Conservation (phyloP, 163 green algal species). For the Chlamydomonas reinhardtii region DNA sequence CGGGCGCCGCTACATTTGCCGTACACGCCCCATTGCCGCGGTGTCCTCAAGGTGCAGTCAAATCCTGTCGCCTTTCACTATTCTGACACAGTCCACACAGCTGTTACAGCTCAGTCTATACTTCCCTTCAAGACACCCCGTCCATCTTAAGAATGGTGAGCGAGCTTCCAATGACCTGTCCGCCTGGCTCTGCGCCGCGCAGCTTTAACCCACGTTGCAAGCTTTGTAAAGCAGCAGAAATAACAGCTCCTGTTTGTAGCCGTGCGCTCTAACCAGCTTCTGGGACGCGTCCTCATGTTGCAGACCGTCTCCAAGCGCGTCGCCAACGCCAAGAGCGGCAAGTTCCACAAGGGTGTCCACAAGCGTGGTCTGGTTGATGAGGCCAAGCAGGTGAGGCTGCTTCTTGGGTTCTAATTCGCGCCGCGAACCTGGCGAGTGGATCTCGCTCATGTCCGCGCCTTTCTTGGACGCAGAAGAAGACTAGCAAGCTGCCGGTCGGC, state of each 20-base stretch:
- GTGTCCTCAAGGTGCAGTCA: too few relatives aligned
- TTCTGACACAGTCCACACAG: too few relatives aligned
- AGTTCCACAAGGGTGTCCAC: slow-evolving; percentile 79
- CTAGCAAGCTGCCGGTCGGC: slow-evolving; percentile 72
- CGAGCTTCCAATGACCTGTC: neutral
- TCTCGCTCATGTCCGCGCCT: slow-evolving; percentile 4
- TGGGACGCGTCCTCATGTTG: neutral
- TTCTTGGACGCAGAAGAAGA: slow-evolving; percentile 59
- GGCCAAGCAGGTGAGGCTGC: slow-evolving; percentile 51
- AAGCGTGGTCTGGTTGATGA: slow-evolving; percentile 74
- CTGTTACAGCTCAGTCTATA: too few relatives aligned
- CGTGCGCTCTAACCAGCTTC: neutral
- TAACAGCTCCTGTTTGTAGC: too few relatives aligned
- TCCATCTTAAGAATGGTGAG: neutral
- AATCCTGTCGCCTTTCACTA: too few relatives aligned
- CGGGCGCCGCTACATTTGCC: too few relatives aligned
- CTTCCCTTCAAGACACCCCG: too few relatives aligned
- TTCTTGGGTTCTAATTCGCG: neutral
- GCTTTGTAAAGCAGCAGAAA: too few relatives aligned
- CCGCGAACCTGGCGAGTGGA: neutral
- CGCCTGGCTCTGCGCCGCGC: too few relatives aligned
- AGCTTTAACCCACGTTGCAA: neutral
- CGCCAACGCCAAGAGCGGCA: slow-evolving; percentile 79
- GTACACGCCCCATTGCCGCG: too few relatives aligned
- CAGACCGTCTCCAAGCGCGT: slow-evolving; percentile 88